These are phyloP conservation scores for Trichoderma sp. DNA, from an alignment of 2,329 filamentous ascomycete species.

Conservation along the genomic window DNA sequence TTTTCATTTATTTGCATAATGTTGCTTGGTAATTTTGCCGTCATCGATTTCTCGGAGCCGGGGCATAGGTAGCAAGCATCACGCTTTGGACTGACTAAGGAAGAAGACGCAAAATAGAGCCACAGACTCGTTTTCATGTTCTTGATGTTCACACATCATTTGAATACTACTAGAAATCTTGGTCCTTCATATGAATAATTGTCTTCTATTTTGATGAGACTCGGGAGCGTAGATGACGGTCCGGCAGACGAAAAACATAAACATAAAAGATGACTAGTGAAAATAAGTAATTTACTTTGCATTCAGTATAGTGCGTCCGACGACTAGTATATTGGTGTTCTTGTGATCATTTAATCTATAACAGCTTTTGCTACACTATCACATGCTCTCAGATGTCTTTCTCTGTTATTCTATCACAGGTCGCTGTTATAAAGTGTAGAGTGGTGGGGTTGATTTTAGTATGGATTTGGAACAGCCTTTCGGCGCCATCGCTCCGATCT, in stretches of 20 bases:
- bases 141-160: no score
- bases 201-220: background rate
- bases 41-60: background rate
- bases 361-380: background rate
- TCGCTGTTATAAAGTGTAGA: background rate
- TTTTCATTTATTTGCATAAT: slow-evolving; percentile 7
- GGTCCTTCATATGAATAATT: background rate
- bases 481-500: background rate
- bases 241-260: background rate
- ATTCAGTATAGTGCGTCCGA: no score
- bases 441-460: background rate
- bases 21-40: slow-evolving; percentile 1
- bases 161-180: no score
- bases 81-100: background rate
- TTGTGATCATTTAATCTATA: background rate
- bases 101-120: background rate
- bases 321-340: background rate
- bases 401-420: background rate
- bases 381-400: background rate
- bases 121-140: background rate
- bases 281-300: background rate
- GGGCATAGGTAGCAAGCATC: background rate
- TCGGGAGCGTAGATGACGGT: background rate
- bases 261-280: background rate
- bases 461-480: background rate